Evolutionary conservation across 2,329 filamentous ascomycete species (phyloP).

Genomic region (Colletotrichum lini): DNA sequence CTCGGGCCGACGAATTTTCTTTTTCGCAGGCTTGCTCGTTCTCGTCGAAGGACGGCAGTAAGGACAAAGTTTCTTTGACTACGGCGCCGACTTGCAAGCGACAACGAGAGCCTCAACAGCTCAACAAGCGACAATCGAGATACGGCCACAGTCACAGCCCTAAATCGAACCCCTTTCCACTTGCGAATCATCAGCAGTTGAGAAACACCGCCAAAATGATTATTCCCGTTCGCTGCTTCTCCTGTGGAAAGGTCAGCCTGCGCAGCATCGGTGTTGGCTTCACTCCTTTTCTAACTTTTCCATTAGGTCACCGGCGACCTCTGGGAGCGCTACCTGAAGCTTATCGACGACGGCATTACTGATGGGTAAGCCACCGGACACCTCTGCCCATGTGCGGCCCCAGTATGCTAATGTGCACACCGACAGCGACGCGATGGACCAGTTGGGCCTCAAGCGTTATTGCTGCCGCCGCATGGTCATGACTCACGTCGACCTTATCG

Average conservation of each 20-base stretch:
- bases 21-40: neutral
- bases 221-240: slow-evolving; percentile 98
- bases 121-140: slow-evolving; percentile 2
- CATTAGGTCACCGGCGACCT: slow-evolving; percentile 93
- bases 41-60: neutral
- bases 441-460: slow-evolving; percentile 93
- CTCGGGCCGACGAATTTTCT: slow-evolving; percentile 42
- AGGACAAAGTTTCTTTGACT: slow-evolving; percentile 32
- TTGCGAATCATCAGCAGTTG: neutral
- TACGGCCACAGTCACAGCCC: neutral
- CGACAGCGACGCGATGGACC: slow-evolving; percentile 92
- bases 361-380: slow-evolving; percentile 74
- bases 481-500: slow-evolving; percentile 98
- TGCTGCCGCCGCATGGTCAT: slow-evolving; percentile 99
- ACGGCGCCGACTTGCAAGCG: slow-evolving; percentile 22
- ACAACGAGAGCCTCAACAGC: slow-evolving; percentile 6
- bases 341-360: slow-evolving; percentile 83
- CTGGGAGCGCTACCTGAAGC: slow-evolving; percentile 94
- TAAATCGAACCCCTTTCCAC: neutral
- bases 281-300: slow-evolving; percentile 48
- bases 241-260: slow-evolving; percentile 91
- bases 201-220: slow-evolving; percentile 79
- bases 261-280: slow-evolving; percentile 1
- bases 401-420: slow-evolving; percentile 1
- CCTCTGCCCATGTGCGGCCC: neutral